Conservation (phyloP, 2,329 filamentous ascomycete genomes). For the Zalaria sp. region DNA sequence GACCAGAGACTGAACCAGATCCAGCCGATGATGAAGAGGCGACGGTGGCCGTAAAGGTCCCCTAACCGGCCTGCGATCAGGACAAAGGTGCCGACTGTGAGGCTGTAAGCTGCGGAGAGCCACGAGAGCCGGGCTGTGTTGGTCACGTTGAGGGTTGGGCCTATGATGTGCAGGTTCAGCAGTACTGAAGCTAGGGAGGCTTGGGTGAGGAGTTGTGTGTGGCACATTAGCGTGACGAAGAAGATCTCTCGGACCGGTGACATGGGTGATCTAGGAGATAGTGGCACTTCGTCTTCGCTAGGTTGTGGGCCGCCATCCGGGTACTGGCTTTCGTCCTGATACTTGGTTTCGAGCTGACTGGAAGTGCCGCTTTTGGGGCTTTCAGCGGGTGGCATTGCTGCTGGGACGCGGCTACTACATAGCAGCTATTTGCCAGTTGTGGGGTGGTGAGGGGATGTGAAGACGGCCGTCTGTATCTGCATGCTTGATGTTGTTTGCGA, state of each 20-base stretch:
- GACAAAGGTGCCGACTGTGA: conserved; percentile 31
- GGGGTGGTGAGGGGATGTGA: too few relatives aligned
- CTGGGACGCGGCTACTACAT: too few relatives aligned
- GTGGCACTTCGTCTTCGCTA: too few relatives aligned
- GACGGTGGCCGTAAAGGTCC: conserved; percentile 28
- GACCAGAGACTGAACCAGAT: conserved; percentile 25
- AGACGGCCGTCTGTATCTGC: too few relatives aligned
- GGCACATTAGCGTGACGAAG: conserved; percentile 2
- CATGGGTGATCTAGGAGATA: not conserved
- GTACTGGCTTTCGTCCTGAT: too few relatives aligned
- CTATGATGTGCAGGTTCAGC: conserved; percentile 31
- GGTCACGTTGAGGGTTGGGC: conserved; percentile 22
- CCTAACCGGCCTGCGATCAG: conserved; percentile 27
- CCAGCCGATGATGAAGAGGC: conserved; percentile 25
- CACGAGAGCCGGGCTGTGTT: conserved; percentile 27
- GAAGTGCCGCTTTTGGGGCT: too few relatives aligned
- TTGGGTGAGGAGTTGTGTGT: conserved; percentile 4
- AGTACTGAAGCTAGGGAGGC: conserved; percentile 9
- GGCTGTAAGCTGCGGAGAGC: conserved; percentile 27
- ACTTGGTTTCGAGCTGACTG: too few relatives aligned
- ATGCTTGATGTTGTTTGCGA: too few relatives aligned
- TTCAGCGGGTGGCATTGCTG: too few relatives aligned
- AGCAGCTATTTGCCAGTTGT: too few relatives aligned
- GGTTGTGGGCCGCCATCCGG: too few relatives aligned
- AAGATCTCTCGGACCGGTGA: not conserved